Conservation (phyloP, 1,284 basidiomycete species). For the Earliella scabrosa region DNA sequence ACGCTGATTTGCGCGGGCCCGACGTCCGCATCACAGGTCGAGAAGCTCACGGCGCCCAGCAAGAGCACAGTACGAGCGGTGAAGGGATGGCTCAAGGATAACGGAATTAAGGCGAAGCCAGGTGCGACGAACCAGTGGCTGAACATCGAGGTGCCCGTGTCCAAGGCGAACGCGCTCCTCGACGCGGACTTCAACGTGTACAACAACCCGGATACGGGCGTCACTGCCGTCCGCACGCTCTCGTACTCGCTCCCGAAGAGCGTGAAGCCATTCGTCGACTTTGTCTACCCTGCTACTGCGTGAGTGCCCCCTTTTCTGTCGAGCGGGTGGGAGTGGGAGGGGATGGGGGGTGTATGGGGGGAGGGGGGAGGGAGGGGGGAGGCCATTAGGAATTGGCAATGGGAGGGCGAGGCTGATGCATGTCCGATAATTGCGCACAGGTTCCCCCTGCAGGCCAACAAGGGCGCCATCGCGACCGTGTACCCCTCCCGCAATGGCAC, state of each 20-base stretch:
- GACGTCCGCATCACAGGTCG: conserved; percentile 38
- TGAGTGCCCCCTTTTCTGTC: conserved; percentile 16
- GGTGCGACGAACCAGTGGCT: conserved; percentile 35
- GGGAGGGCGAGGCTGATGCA: conserved; percentile 28
- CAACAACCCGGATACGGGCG: conserved; percentile 37
- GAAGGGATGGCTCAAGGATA: conserved; percentile 40
- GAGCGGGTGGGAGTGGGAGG: neutral
- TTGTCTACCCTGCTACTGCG: conserved; percentile 45
- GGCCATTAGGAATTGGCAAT: too few species aligned
- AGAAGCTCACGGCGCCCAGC: conserved; percentile 40
- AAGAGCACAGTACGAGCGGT: conserved; percentile 39
- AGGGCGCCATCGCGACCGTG: conserved; percentile 4
- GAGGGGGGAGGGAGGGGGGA: too few species aligned
- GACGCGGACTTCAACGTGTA: conserved; percentile 42
- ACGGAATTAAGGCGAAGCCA: conserved; percentile 36
- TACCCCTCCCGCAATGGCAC: conserved; percentile 10
- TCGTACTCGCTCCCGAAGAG: conserved; percentile 45
- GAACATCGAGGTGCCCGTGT: conserved; percentile 29
- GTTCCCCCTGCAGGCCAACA: conserved; percentile 19
- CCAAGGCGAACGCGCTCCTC: conserved; percentile 43
- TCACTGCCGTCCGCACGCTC: conserved; percentile 39
- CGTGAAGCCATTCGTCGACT: conserved; percentile 39
- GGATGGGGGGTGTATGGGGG: too few species aligned
- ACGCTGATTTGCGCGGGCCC: conserved; percentile 36
- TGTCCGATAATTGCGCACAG: neutral